Percentiles rank a stretch among this genome's conserved stretches.
Evolutionary conservation across 495 filamentous ascomycete species (phyloP).

Genomic region (Podospora didyma): DNA sequence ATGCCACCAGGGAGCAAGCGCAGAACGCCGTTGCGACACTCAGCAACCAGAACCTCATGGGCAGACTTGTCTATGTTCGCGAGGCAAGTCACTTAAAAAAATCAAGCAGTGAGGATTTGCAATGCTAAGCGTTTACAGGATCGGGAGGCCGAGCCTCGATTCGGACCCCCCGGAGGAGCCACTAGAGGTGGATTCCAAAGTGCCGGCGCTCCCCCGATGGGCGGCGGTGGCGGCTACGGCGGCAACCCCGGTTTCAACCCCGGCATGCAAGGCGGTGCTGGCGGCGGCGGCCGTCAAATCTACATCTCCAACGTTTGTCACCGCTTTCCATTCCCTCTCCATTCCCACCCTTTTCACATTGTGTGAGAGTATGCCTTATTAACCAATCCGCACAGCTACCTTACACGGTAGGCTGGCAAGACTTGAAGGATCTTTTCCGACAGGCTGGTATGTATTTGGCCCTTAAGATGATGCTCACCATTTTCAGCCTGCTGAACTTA

Average conservation of each 20-base stretch:
- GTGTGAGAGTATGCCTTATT: slow-evolving; percentile 24
- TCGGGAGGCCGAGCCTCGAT: slow-evolving; percentile 93
- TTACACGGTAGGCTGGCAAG: slow-evolving; percentile 97
- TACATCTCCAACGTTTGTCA: slow-evolving; percentile 96
- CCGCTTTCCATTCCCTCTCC: slow-evolving; percentile 24
- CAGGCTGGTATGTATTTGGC: slow-evolving; percentile 75
- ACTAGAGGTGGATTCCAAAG: slow-evolving; percentile 63
- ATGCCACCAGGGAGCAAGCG: slow-evolving; percentile 98
- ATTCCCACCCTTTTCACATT: slow-evolving; percentile 13
- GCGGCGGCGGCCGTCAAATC: slow-evolving; percentile 70
- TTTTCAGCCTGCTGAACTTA: background rate
- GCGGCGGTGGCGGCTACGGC: slow-evolving; percentile 24
- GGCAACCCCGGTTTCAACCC: slow-evolving; percentile 39
- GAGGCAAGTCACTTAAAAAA: slow-evolving; percentile 60
- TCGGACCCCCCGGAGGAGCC: slow-evolving; percentile 60
- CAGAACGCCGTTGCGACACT: slow-evolving; percentile 96
- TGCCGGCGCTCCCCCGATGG: slow-evolving; percentile 36
- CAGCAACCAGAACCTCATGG: slow-evolving; percentile 98
- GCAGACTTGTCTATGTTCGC: slow-evolving; percentile 94
- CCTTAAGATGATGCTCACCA: background rate
- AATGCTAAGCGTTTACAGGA: slow-evolving; percentile 53
- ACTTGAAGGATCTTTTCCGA: slow-evolving; percentile 97
- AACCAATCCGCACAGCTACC: slow-evolving; percentile 65
- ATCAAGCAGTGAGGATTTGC: background rate
- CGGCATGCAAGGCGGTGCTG: slow-evolving; percentile 34